Base-by-base conservation (phyloP, 352 stramenopile genomes). In the Phytophthora ramorum region DNA sequence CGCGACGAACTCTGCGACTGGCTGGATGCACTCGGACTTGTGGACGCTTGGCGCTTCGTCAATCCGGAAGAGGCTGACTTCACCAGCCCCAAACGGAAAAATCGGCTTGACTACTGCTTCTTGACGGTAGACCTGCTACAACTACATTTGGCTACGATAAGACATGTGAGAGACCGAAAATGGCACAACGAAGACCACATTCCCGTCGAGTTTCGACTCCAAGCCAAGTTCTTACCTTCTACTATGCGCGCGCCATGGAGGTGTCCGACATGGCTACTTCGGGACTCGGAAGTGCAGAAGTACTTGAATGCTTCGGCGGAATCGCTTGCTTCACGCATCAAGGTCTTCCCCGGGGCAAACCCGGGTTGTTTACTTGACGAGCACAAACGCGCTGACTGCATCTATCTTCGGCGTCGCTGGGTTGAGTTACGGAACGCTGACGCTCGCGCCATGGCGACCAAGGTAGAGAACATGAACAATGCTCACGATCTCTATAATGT, bases 161-260 rank as follows among this genome's bases (percentile, higher is more conserved):
- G 34, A 0, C 52, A 64, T 48, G 32, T 68, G 1, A 19, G 52
- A 4, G 64, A 72, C n/a, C 13, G 16, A 1, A 56, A 59, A 7
- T 72, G 64, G 56, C 50, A 66, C 26, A 60, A 45, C n/a, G 64
- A 67, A 51, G 57, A 67, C n/a, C 57, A 63, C 30, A 38, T 60
- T 34, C 45, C 35, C 0, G 51, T 63, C 2, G 37, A 58, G 28
- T 56, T 67, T 35, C 1, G 37, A 0, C 26, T 66, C 1, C 43
- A 57, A 1, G 57, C 34, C 6, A 57, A 50, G 32, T 24, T 52
- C 35, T 22, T 64, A 34, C n/a, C n/a, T n/a, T n/a, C n/a, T n/a
- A n/a, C n/a, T n/a, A n/a, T n/a, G n/a, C n/a, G n/a, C n/a, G n/a
- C n/a, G n/a, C n/a, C n/a, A n/a, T n/a, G n/a, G n/a, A n/a, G n/a